Percentiles rank a stretch among this genome's conserved stretches.
Conservation (phyloP, 768 basidiomycete species). For the Albatrellus ellisii region DNA sequence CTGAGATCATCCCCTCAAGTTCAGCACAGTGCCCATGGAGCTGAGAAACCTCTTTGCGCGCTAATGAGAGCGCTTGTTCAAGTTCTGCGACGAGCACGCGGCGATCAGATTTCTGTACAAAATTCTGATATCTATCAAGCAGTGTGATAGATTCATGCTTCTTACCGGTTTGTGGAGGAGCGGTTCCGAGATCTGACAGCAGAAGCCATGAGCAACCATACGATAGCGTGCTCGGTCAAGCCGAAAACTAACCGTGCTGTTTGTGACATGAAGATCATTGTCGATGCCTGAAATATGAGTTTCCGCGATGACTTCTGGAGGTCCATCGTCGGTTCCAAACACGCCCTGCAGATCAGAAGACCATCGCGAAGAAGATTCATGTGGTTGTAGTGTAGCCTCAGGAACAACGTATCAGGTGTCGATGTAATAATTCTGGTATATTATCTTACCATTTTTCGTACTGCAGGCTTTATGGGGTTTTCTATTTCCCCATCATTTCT, state of each 20-base stretch:
- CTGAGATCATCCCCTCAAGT: constrained; percentile 1
- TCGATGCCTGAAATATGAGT: too few species aligned
- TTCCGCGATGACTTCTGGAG: too few species aligned
- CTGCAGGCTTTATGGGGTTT: background rate
- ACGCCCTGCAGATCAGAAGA: too few species aligned
- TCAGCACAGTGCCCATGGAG: constrained; percentile 4
- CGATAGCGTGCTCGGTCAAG: background rate
- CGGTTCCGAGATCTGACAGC: background rate
- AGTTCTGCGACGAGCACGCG: constrained; percentile 5
- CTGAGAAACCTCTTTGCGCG: constrained; percentile 7
- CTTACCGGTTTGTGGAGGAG: background rate
- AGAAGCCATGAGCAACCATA: background rate
- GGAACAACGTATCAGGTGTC: too few species aligned
- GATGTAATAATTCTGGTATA: background rate
- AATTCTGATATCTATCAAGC: background rate
- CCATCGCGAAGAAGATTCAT: too few species aligned
- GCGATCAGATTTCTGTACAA: background rate
- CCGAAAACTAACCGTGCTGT: too few species aligned
- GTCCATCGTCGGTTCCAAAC: too few species aligned
- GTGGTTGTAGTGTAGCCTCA: too few species aligned
- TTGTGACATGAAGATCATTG: too few species aligned
- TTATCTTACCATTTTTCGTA: background rate
- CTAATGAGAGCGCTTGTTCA: constrained; percentile 6
- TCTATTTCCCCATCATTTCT: background rate
- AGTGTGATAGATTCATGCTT: too few species aligned